A percentile compares a stretch with the other conserved stretches of the same genome.
phyloP scores from a whole-genome alignment of 257 asterid genomes.

The Scutellaria barbata region DNA sequence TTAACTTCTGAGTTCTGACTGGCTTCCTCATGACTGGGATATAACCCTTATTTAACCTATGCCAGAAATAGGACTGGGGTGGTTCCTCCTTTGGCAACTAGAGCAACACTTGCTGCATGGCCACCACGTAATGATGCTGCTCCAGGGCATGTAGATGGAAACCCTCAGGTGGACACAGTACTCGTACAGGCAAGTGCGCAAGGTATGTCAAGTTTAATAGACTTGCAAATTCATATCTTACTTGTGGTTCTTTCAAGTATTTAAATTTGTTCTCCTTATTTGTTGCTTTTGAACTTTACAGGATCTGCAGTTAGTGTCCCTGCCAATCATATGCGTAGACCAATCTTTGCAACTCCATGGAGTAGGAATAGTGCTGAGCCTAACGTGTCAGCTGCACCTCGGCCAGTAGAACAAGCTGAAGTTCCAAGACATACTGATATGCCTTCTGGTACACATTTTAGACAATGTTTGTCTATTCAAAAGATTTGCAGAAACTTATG shows the following conservation, averaged over 20 bases:
- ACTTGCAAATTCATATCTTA: slow-evolving; percentile 18
- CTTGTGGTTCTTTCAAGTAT: slow-evolving; percentile 25
- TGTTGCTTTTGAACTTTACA: slow-evolving; percentile 36
- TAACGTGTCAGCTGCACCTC: slow-evolving; percentile 39
- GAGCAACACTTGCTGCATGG: slow-evolving; percentile 93
- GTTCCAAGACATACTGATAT: slow-evolving; percentile 35
- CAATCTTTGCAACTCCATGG: slow-evolving; percentile 41
- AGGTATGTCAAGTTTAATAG: slow-evolving; percentile 48
- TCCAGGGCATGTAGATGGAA: slow-evolving; percentile 43
- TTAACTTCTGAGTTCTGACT: slow-evolving; percentile 4
- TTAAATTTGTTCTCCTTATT: slow-evolving; percentile 1
- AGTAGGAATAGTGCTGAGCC: slow-evolving; percentile 43
- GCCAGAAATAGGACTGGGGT: slow-evolving; percentile 65
- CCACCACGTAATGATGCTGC: slow-evolving; percentile 49
- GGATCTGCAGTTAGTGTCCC: slow-evolving; percentile 48
- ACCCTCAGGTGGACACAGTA: slow-evolving; percentile 34
- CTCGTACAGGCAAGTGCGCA: slow-evolving; percentile 49
- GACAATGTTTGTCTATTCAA: slow-evolving; percentile 40
- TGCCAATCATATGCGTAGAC: slow-evolving; percentile 38
- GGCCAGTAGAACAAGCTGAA: slow-evolving; percentile 32
- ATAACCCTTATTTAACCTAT: slow-evolving; percentile 28
- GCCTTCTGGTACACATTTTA: slow-evolving; percentile 34
- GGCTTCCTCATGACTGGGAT: slow-evolving; percentile 16
- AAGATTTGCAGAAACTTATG: not conserved
- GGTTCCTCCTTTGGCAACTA: slow-evolving; percentile 63